Evolutionary conservation across 495 filamentous ascomycete species (phyloP).

Genomic region (Aspergillus sclerotiicarbonarius): DNA sequence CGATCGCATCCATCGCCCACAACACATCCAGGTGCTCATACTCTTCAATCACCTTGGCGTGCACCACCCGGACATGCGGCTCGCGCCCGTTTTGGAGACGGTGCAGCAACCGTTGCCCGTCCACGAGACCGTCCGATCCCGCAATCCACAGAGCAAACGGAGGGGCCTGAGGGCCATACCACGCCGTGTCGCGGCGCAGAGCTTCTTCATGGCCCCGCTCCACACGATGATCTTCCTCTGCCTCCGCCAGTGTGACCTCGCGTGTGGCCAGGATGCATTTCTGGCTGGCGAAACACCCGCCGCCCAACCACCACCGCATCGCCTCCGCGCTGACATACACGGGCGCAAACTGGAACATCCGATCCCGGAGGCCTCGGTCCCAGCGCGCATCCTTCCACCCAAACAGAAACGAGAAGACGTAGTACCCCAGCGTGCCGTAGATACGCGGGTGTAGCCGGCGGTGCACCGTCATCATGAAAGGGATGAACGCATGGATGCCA

Average conservation of each 20-base stretch:
- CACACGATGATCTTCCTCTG: slow-evolving; percentile 51
- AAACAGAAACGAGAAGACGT: slow-evolving; percentile 87
- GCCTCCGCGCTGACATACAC: slow-evolving; percentile 87
- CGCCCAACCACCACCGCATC: slow-evolving; percentile 95
- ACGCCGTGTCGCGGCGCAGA: slow-evolving; percentile 54
- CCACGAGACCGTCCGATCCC: slow-evolving; percentile 79
- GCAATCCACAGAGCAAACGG: slow-evolving; percentile 89
- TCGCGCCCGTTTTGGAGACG: slow-evolving; percentile 77
- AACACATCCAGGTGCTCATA: slow-evolving; percentile 96
- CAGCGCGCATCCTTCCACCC: slow-evolving; percentile 84
- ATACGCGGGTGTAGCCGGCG: slow-evolving; percentile 56
- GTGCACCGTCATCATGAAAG: slow-evolving; percentile 90
- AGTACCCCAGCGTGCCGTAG: slow-evolving; percentile 86
- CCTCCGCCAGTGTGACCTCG: slow-evolving; percentile 63
- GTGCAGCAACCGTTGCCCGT: slow-evolving; percentile 70
- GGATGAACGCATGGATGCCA: slow-evolving; percentile 93
- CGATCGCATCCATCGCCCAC: slow-evolving; percentile 89
- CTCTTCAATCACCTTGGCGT: slow-evolving; percentile 78
- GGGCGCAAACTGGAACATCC: slow-evolving; percentile 90
- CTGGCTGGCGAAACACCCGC: slow-evolving; percentile 86
- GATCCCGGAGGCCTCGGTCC: slow-evolving; percentile 75
- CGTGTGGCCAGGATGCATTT: slow-evolving; percentile 84
- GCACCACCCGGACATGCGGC: slow-evolving; percentile 76
- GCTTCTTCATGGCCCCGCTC: slow-evolving; percentile 17
- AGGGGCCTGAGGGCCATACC: slow-evolving; percentile 78